Evolutionary conservation across 2,329 filamentous ascomycete genomes (phyloP).

Genomic region (Drechslerella coelobrocha): DNA sequence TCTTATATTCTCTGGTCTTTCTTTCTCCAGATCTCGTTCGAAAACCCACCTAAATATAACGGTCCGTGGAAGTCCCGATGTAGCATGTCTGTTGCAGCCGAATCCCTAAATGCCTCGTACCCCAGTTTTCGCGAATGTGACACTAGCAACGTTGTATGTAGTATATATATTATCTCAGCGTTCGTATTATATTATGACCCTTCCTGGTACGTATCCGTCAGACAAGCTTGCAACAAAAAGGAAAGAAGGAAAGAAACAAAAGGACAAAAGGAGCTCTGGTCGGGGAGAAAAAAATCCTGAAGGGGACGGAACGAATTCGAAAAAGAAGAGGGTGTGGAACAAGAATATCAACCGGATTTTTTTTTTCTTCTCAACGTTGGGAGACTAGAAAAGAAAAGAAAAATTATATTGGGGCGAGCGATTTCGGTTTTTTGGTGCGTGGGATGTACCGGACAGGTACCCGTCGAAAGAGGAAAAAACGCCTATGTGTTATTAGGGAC

Average conservation of each 20-base stretch:
- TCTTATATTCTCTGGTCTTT: too few species aligned
- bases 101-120: slow-evolving; percentile 4
- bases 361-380: background rate
- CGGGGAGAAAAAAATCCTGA: background rate
- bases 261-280: background rate
- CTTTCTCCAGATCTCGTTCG: background rate
- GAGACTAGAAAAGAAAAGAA: too few species aligned
- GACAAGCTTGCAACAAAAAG: slow-evolving; percentile 9
- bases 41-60: background rate
- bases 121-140: background rate
- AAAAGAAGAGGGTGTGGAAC: slow-evolving; percentile 9
- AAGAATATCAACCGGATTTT: slow-evolving; percentile 3
- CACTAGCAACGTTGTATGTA: slow-evolving; percentile 1
- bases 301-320: background rate
- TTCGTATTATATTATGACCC: slow-evolving; percentile 18
- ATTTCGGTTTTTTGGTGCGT: too few species aligned
- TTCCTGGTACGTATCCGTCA: slow-evolving; percentile 39
- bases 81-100: slow-evolving; percentile 5
- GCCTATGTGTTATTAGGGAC: too few species aligned
- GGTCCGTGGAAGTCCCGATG: background rate
- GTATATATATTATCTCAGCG: slow-evolving; percentile 1
- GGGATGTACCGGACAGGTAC: too few species aligned
- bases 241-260: slow-evolving; percentile 3
- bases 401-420: background rate
- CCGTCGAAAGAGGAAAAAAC: too few species aligned